phyloP scores from a whole-genome alignment of 1,284 basidiomycete species.

The Cutaneotrichosporon sp. region DNA sequence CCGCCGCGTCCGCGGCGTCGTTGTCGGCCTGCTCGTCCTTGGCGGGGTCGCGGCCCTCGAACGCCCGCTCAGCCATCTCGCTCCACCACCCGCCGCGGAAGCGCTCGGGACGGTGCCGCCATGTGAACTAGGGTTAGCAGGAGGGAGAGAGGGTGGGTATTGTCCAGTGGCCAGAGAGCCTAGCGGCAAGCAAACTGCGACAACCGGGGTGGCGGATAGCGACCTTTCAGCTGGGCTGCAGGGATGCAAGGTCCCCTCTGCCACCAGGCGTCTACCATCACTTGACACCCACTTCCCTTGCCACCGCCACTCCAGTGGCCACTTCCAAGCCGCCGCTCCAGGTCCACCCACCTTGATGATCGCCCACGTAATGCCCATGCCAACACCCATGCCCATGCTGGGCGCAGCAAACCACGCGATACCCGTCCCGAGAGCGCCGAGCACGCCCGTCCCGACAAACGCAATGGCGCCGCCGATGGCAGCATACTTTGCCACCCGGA shows the following conservation, averaged over 20 bases:
- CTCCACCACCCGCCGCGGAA: slow-evolving; percentile 41
- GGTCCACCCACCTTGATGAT: slow-evolving; percentile 44
- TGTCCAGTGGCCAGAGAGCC: no score
- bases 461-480: slow-evolving; percentile 44
- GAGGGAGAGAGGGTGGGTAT: not conserved
- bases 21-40: slow-evolving; percentile 44
- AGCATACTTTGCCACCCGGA: slow-evolving; percentile 54
- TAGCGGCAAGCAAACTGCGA: no score
- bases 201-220: no score
- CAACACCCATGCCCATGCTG: slow-evolving; percentile 41
- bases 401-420: slow-evolving; percentile 52
- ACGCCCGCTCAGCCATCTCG: slow-evolving; percentile 36
- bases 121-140: slow-evolving; percentile 40
- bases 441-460: slow-evolving; percentile 41
- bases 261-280: no score
- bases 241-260: no score
- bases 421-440: slow-evolving; percentile 48
- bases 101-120: slow-evolving; percentile 45
- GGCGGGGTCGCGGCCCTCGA: slow-evolving; percentile 38
- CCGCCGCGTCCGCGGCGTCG: slow-evolving; percentile 16
- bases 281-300: no score
- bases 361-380: slow-evolving; percentile 44
- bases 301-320: no score
- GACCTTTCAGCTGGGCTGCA: no score
- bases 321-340: not conserved